Percentiles rank a stretch among this genome's conserved stretches.
phyloP scores from a whole-genome alignment of 2,329 filamentous ascomycete genomes.

The Thermochaetoides dissita region DNA sequence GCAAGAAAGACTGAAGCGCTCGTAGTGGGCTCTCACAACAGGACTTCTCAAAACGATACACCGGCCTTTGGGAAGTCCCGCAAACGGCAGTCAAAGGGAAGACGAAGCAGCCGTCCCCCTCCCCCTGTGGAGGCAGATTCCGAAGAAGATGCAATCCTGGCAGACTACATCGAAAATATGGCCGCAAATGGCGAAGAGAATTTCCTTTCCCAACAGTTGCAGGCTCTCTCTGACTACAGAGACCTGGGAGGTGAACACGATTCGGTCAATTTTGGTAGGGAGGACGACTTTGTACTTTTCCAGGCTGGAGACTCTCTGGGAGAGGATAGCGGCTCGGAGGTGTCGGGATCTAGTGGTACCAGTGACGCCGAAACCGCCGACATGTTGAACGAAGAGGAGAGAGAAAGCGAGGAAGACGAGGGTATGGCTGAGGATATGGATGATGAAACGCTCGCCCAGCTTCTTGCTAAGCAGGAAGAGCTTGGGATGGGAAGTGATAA shows the following conservation, averaged over 20 bases:
- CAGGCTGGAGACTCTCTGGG: conserved; percentile 25
- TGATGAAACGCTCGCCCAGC: conserved; percentile 48
- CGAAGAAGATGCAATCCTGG: conserved; percentile 41
- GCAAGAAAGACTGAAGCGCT: no score
- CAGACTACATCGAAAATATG: conserved; percentile 61
- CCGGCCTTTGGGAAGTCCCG: no score
- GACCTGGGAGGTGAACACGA: conserved; percentile 32
- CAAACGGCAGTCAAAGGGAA: neutral
- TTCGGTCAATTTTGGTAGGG: conserved; percentile 20
- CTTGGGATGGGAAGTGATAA: conserved; percentile 48
- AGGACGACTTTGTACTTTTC: conserved; percentile 23
- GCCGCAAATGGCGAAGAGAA: conserved; percentile 25
- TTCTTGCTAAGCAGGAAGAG: conserved; percentile 48
- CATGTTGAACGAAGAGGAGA: conserved; percentile 19
- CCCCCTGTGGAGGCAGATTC: conserved; percentile 19
- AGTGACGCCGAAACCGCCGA: conserved; percentile 13
- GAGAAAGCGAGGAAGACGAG: conserved; percentile 34
- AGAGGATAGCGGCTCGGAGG: conserved; percentile 1
- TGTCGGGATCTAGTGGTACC: neutral
- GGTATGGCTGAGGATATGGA: conserved; percentile 48
- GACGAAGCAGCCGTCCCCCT: conserved; percentile 2
- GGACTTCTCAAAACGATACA: no score
- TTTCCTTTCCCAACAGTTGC: conserved; percentile 9
- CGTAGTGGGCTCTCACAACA: no score
- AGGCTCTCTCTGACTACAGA: conserved; percentile 20